Evolutionary conservation across 176 grass and related monocot genomes (phyloP), one percentile per base, ranked within the genome.

Genomic region (Coix lacrymajobi): DNA sequence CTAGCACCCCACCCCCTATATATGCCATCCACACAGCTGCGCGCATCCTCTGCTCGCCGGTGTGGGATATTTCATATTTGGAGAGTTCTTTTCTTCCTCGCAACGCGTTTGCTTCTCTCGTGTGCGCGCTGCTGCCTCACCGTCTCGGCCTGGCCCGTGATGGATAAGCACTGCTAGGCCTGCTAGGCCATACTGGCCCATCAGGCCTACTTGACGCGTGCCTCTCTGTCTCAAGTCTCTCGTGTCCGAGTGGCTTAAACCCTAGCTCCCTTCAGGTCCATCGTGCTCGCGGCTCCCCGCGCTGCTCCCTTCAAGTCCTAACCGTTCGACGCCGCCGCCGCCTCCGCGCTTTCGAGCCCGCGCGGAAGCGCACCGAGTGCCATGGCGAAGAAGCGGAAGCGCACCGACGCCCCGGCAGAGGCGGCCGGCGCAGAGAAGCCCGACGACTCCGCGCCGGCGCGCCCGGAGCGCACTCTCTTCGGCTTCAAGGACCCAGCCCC

Each of bases 381-480:
- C 77, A 97, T 93, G 94, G 91, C 86, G 46, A 97, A 90, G 91
- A 93, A 97, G 87, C 70, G 91, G 73, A 97, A 97, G 91, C 87
- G 87, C 68, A 62, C 75, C 62, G 78, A 44, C 2, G 70, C 58
- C 1, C 11, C 77, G 28, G 75, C 74, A 5, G 46, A 81, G 79
- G 20, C 57, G 7, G 69, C 45, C 1, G 32, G 34, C 17, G 58
- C 62, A 7, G 74, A 83, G 62, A 89, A 93, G 62, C 78, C 86
- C 12, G 84, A 91, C 19, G 83, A 90, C 51, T 76, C 71, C 22
- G 77, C 91, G 49, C 85, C 82, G 69, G 14, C 54, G 68, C 86
- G 89, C 49, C 89, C 89, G 22, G 79, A 80, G 54, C 86, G 91
- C 52, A 90, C 96, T 31, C 91, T 99, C 58, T 84, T 90, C 28